Evolutionary conservation across 2,329 filamentous ascomycete species (phyloP).

Genomic region (Sclerotinia glacialis): DNA sequence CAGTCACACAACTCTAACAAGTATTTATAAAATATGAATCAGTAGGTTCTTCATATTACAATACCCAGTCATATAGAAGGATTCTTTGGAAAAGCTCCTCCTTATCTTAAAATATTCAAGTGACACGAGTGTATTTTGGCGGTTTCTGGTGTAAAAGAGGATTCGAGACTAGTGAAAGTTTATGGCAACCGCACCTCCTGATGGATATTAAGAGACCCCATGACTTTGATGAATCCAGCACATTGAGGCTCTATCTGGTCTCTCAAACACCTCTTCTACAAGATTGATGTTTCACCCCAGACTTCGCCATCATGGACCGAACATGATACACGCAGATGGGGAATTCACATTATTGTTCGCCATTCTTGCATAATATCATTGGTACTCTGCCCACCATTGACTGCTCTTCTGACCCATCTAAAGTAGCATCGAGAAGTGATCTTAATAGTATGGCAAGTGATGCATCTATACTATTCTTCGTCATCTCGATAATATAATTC

Average conservation of each 20-base stretch:
- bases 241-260: too few species aligned
- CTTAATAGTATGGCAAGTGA: neutral
- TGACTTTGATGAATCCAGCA: too few species aligned
- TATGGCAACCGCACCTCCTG: neutral
- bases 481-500: neutral
- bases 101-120: neutral
- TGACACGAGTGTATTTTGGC: neutral
- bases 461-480: neutral
- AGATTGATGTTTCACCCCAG: neutral
- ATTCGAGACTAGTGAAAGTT: neutral
- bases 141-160: neutral
- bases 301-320: neutral
- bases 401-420: neutral
- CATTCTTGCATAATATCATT: neutral
- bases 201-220: too few species aligned
- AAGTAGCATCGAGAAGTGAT: neutral
- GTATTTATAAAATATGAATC: accelerated
- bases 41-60: neutral
- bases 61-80: accelerated
- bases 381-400: neutral
- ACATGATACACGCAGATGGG: neutral
- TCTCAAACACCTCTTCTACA: too few species aligned
- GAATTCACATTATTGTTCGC: neutral
- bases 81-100: neutral
- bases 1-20: neutral